These are phyloP conservation scores for Fusarium gaditjirri DNA, from an alignment of 2,329 filamentous ascomycete genomes.

Conservation along the genomic window DNA sequence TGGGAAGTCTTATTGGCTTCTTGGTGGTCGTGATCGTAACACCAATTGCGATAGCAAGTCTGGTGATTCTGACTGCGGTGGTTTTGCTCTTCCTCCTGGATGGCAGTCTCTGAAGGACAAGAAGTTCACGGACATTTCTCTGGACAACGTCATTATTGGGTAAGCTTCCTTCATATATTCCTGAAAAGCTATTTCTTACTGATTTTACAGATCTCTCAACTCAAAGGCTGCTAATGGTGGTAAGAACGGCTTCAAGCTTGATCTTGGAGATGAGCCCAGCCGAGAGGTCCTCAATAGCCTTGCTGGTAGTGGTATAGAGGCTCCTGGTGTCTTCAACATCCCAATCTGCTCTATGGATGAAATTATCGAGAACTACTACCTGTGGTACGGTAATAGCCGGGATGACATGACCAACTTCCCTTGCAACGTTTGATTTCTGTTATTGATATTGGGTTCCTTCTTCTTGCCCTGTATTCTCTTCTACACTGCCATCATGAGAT, in stretches of 20 bases:
- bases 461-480: neutral
- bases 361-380: conserved; percentile 19
- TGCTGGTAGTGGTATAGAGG: conserved; percentile 16
- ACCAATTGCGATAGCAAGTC: conserved; percentile 6
- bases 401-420: conserved; percentile 24
- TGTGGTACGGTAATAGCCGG: neutral
- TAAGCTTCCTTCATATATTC: neutral
- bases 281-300: conserved; percentile 11
- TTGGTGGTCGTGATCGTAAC: neutral
- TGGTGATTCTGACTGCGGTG: conserved; percentile 7
- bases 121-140: conserved; percentile 17
- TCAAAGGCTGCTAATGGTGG: conserved; percentile 17
- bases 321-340: conserved; percentile 19
- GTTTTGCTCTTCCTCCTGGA: conserved; percentile 9
- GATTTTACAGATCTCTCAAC: conserved; percentile 13
- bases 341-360: conserved; percentile 26
- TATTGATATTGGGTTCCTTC: rapidly evolving
- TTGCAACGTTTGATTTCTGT: conserved; percentile 5
- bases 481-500: rapidly evolving
- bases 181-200: rapidly evolving
- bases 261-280: conserved; percentile 7
- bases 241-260: conserved; percentile 17
- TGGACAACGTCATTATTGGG: conserved; percentile 13
- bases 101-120: conserved; percentile 3
- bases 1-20: conserved; percentile 17